Evolutionary conservation across 495 filamentous ascomycete genomes (phyloP), one percentile per base, ranked within the genome.

Genomic region (Hypoxylon rickii): DNA sequence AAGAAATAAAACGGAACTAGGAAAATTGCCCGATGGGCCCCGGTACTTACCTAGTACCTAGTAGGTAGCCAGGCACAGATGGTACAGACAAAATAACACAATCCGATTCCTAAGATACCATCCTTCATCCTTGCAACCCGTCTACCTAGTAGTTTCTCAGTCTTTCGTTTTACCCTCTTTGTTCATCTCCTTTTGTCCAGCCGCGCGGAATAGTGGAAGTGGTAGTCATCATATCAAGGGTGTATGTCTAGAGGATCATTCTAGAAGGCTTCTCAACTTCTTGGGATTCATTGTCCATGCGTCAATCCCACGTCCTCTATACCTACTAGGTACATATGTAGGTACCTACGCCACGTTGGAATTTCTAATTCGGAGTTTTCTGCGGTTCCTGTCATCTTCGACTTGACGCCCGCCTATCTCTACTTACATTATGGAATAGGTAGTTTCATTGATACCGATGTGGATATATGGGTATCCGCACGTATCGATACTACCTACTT

Each of bases 1-100:
- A 3, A 18, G 59, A 52, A 43, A 58, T 52, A 36, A 45, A 57
- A 34, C 37, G 45, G 43, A 42, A 45, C 39, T 3, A 38, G n/a
- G 41, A 52, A 53, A 53, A 54, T 40, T 36, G 54, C 48, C 53
- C 53, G 59, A 58, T 42, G 19, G 17, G 50, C 44, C 3, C 32
- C 3, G 32, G 5, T 38, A 40, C 38, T 34, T 3, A n/a, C n/a
- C n/a, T n/a, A n/a, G n/a, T n/a, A n/a, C n/a, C n/a, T n/a, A n/a
- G n/a, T n/a, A n/a, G n/a, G n/a, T n/a, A n/a, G n/a, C n/a, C n/a
- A n/a, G n/a, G n/a, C n/a, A n/a, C n/a, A n/a, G n/a, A n/a, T n/a
- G n/a, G n/a, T n/a, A n/a, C n/a, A n/a, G n/a, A n/a, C n/a, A n/a
- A n/a, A n/a, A n/a, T n/a, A n/a, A n/a, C n/a, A n/a, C n/a, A n/a